phyloP scores from a whole-genome alignment of 495 filamentous ascomycete species.

The Hypomontagnella monticulosa region DNA sequence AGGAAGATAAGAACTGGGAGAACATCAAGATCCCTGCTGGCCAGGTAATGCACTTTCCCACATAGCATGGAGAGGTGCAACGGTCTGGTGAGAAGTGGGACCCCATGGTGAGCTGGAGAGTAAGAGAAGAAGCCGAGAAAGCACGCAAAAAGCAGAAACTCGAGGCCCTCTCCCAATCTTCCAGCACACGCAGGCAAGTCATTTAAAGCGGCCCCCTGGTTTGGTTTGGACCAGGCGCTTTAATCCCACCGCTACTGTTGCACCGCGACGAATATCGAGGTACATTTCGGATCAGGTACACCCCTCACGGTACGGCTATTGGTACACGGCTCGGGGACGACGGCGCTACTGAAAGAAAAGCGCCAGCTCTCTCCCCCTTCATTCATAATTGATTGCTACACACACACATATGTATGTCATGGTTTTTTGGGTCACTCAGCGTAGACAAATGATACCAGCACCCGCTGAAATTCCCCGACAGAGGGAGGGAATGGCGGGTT shows the following conservation, averaged over 20 bases:
- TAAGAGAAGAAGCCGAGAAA: constrained; percentile 38
- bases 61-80: constrained; percentile 40
- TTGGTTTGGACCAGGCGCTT: constrained; percentile 3
- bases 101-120: constrained; percentile 36
- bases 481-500: constrained; percentile 1
- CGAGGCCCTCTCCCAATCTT: constrained; percentile 16
- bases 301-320: constrained; percentile 14
- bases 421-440: not conserved
- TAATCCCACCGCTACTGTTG: constrained; percentile 19
- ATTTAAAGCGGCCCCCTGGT: not conserved
- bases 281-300: constrained; percentile 19
- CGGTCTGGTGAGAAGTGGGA: constrained; percentile 40
- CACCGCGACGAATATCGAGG: constrained; percentile 12
- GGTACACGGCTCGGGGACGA: not conserved
- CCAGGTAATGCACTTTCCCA: constrained; percentile 38
- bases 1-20: constrained; percentile 43
- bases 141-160: constrained; percentile 34
- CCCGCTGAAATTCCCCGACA: constrained; percentile 3
- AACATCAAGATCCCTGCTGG: constrained; percentile 46
- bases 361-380: not conserved
- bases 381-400: constrained; percentile 12
- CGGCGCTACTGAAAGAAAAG: not conserved
- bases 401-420: too few species aligned
- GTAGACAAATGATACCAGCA: constrained; percentile 22
- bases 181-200: constrained; percentile 7